Conservation (phyloP, 768 basidiomycete species). For the Tephrocybe sp. region DNA sequence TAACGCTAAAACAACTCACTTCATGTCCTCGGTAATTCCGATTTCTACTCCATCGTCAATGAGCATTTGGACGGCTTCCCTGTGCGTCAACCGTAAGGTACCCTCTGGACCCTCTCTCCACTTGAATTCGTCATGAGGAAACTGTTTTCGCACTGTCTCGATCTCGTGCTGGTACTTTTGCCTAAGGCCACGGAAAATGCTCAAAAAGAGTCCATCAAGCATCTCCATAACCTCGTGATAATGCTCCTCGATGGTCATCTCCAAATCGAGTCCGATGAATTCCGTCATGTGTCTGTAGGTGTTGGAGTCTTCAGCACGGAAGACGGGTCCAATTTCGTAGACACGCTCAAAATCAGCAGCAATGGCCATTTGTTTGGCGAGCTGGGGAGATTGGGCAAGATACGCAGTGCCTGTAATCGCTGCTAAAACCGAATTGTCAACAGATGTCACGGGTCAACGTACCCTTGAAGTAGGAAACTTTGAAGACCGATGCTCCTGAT, state of each 20-base stretch:
- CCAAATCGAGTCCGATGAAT: conserved; percentile 97
- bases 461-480: conserved; percentile 98
- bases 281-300: conserved; percentile 98
- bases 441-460: neutral
- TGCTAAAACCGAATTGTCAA: neutral
- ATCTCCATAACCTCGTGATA: conserved; percentile 97
- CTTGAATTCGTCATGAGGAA: conserved; percentile 94
- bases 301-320: conserved; percentile 96
- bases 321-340: conserved; percentile 95
- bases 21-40: conserved; percentile 85
- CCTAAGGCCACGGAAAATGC: conserved; percentile 82
- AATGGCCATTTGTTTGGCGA: conserved; percentile 99
- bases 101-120: conserved; percentile 90
- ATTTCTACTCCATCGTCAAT: conserved; percentile 82
- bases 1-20: conserved; percentile 41
- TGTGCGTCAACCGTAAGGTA: conserved; percentile 82
- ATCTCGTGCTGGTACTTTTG: conserved; percentile 81
- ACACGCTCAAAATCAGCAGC: conserved; percentile 98
- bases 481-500: conserved; percentile 95
- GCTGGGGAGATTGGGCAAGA: conserved; percentile 94
- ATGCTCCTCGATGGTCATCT: conserved; percentile 98
- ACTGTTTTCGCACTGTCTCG: conserved; percentile 76
- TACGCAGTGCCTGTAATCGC: conserved; percentile 68
- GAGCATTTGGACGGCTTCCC: conserved; percentile 83
- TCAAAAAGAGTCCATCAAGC: conserved; percentile 81